Evolutionary conservation across 177 flowering plant species (phyloP).

Genomic region (Vitis hybrid): DNA sequence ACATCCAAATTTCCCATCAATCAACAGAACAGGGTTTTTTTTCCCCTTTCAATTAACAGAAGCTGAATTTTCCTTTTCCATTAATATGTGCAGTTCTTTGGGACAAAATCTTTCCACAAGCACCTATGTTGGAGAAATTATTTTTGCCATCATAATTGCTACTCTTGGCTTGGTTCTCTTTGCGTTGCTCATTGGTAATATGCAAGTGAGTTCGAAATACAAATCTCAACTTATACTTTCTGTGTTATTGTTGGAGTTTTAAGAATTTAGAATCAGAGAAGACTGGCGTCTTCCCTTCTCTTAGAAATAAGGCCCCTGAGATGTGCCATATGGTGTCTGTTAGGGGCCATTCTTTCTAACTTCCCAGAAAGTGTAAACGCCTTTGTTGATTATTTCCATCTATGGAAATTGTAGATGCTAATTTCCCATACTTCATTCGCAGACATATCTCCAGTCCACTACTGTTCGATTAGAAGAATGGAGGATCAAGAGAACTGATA

Average conservation of each 20-base stretch:
- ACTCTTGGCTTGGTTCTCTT: slow-evolving; percentile 77
- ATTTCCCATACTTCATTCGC: slow-evolving; percentile 6
- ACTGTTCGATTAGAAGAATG: slow-evolving; percentile 92
- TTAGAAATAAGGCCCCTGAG: too few species aligned
- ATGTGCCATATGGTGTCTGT: too few species aligned
- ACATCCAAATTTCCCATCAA: too few species aligned
- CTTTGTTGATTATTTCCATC: too few species aligned
- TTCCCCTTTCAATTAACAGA: not conserved
- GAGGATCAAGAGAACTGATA: slow-evolving; percentile 88
- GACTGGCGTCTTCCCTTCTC: too few species aligned
- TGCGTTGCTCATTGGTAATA: slow-evolving; percentile 80
- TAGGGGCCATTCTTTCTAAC: too few species aligned
- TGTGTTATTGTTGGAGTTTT: too few species aligned
- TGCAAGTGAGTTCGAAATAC: slow-evolving; percentile 58
- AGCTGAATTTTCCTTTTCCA: not conserved
- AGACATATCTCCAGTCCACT: slow-evolving; percentile 92
- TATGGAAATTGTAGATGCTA: not conserved
- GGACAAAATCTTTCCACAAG: slow-evolving; percentile 74
- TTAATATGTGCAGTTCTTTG: slow-evolving; percentile 51
- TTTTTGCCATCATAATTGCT: slow-evolving; percentile 66
- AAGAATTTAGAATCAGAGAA: too few species aligned
- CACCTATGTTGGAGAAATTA: slow-evolving; percentile 70
- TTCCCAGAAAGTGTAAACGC: too few species aligned
- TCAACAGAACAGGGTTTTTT: too few species aligned
- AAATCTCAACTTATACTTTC: too few species aligned